Base-by-base conservation (phyloP, 257 asterid genomes). In the Nicotiana paniculata region DNA sequence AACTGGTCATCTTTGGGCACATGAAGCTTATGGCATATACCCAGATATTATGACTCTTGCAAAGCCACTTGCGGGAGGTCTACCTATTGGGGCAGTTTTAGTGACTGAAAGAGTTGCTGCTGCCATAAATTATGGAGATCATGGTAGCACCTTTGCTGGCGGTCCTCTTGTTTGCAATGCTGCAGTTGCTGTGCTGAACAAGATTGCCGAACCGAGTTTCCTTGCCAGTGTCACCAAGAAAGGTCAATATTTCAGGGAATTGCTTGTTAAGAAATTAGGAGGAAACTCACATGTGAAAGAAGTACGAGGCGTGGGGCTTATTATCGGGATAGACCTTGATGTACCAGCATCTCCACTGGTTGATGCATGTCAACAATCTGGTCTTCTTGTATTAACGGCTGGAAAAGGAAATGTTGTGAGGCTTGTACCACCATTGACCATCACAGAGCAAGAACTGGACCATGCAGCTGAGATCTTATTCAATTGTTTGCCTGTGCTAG, bases 71-170 rank as follows among this genome's bases (percentile, higher is more conserved):
- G 99, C 98, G 0, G 97, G 98, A 70, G 99, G 98, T 63, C 93
- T 94, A 68, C 98, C 99, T 69, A 93, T 94, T 2, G 99, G 98
- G 5, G 99, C 98, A 2, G 97, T 88, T 30, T 80, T 95, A 5
- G 91, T 90, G 15, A 93, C 97, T 0, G 95, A 96, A 90, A 84
- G 86, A 64, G 91, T 96, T 10, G 93, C 95, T 37, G 80, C 91
- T 9, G 88, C 97, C 85, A 96, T 96, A 17, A 88, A 83, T 13
- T 90, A 77, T 53, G 98, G 99, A 62, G 99, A 96, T 82, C 99
- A 96, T 5, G 99, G 98, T 75, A 94, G 98, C 96, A 96, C 99
- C 21, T 96, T 96, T n/a, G 99, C 98, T 0, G 99, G 98, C 11
- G 87, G 89, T 85, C 98, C 98, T 67, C 97, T 96, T 18, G 95